These are phyloP conservation scores for Juncus inflexus DNA, from an alignment of 176 grass and related monocot genomes.

Conservation along the genomic window DNA sequence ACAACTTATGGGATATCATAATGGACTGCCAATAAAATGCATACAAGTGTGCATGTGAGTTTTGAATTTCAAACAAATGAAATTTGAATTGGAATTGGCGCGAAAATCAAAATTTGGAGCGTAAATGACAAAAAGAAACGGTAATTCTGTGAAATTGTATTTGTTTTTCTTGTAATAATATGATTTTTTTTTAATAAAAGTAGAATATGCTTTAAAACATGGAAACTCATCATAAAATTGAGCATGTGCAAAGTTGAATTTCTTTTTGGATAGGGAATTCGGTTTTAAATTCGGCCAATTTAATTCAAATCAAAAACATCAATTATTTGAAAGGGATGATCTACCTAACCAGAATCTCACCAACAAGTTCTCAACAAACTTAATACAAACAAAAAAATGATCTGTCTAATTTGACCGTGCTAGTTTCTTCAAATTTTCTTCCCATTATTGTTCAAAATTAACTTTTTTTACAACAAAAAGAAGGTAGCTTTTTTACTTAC, in stretches of 20 bases:
- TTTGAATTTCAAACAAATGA: too few relatives aligned
- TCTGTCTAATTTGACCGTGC: background rate
- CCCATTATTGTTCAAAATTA: background rate
- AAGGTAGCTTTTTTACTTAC: background rate
- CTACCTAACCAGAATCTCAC: slow-evolving; percentile 24
- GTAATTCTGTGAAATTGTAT: too few relatives aligned
- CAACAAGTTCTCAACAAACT: slow-evolving; percentile 21
- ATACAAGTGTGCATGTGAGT: too few relatives aligned
- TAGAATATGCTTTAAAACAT: background rate
- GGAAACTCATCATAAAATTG: background rate
- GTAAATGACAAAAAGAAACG: background rate
- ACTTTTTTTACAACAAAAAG: background rate
- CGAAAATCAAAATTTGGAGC: background rate
- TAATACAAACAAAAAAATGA: background rate
- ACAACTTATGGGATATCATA: too few relatives aligned
- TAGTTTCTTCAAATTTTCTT: slow-evolving; percentile 1
- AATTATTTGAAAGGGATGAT: slow-evolving; percentile 9
- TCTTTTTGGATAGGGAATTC: background rate
- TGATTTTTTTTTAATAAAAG: too few relatives aligned
- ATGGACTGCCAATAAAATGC: too few relatives aligned
- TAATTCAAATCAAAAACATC: slow-evolving; percentile 6
- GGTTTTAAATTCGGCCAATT: background rate
- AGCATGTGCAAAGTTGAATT: background rate
- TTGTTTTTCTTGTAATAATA: too few relatives aligned
- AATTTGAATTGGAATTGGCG: background rate